Evolutionary conservation across 768 basidiomycete species (phyloP), one percentile per base, ranked within the genome.

Genomic region (Steccherinum ochraceum): DNA sequence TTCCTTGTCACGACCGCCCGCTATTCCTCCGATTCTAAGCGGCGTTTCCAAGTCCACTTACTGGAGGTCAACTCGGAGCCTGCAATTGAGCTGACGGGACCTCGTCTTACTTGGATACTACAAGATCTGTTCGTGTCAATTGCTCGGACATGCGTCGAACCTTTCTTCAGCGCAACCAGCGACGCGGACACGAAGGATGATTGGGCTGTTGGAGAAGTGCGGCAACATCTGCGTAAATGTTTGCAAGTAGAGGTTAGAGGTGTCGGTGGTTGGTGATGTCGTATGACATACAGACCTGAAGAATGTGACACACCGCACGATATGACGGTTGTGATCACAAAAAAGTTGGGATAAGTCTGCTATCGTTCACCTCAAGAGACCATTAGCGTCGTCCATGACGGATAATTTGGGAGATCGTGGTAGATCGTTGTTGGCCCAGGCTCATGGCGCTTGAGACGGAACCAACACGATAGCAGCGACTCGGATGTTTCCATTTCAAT

Each of bases 41-140:
- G 56, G 20, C 53, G 52, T 5, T 77, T 81, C 50, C 75, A 80
- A 54, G 83, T 91, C 13, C 83, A 85, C 50, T 71, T 97, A 1
- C 74, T 97, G 24, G 96, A 98, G 67, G 75, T 95, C 60, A 99
- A 99, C 63, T 84, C 95, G 4, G 93, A 94, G 56, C 95, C 96
- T 1, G 96, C 96, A 41, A 95, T 98, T 52, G 90, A 93, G 60
- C 78, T 95, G 49, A 94, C 94, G 0, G 96, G 94, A 1, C 77
- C 83, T 27, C 77, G 92, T 24, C 69, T 97, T 27, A 78, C 80
- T 16, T 87, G 87, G 79, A 81, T 93, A 42, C 69, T 96, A 48
- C 80, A 86, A 58, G 86, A 89, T 56, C 70, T 96, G 48, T 95
- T 96, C 69, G 69, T 70, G 26, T 76, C 80, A 1, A 86, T 90